Evolutionary conservation across 805 yeast species (phyloP).

Genomic region (Metahyphopichia silvanorum): DNA sequence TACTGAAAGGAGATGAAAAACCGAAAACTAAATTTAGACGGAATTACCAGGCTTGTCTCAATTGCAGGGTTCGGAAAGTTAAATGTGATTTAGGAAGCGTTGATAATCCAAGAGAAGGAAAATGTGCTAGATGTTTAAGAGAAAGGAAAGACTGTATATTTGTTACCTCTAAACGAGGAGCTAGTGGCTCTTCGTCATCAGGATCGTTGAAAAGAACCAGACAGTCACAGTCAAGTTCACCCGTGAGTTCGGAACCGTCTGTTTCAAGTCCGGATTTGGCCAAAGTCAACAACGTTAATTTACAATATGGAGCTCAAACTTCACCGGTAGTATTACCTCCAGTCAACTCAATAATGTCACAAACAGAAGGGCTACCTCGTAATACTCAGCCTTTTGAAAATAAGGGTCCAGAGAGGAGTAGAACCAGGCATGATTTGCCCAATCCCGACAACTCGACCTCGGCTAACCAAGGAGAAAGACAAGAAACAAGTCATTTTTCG

Average conservation of each 20-base stretch:
- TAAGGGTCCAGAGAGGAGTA: neutral
- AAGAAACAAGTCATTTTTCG: conserved; percentile 29
- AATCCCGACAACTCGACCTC: neutral
- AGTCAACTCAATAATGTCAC: no score
- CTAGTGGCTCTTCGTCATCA: no score
- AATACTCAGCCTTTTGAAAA: neutral
- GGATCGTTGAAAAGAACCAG: no score
- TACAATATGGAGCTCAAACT: no score
- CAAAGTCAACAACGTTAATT: no score
- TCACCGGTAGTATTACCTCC: no score
- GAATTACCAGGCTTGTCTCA: conserved; percentile 79
- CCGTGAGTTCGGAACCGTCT: no score
- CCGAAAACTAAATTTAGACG: conserved; percentile 60
- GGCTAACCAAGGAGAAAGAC: neutral
- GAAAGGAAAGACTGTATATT: conserved; percentile 81
- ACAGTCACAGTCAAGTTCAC: no score
- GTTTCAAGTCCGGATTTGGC: no score
- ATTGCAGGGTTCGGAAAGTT: conserved; percentile 80
- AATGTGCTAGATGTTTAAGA: conserved; percentile 81
- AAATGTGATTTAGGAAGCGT: conserved; percentile 82
- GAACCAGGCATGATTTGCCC: neutral
- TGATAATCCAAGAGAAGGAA: conserved; percentile 70
- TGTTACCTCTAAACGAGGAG: conserved; percentile 37
- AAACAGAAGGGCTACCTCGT: no score
- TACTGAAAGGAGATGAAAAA: no score